A percentile compares a stretch with the other conserved stretches of the same genome.
These are phyloP conservation scores for Collybiopsis confluens DNA, from an alignment of 768 basidiomycete genomes.

Conservation along the genomic window DNA sequence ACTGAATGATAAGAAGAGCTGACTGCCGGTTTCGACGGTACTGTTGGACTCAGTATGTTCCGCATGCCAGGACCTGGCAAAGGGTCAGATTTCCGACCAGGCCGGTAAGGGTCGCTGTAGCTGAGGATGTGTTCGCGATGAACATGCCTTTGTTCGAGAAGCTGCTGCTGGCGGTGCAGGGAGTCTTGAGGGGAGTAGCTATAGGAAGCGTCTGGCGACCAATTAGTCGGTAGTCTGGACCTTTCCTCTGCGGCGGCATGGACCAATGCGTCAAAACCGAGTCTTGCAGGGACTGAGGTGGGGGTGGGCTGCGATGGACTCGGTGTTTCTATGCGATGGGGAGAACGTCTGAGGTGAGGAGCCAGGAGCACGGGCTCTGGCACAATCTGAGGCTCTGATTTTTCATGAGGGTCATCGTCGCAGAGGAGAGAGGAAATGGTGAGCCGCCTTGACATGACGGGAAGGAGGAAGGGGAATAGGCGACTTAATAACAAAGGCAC, in stretches of 20 bases:
- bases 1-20: conserved; percentile 9
- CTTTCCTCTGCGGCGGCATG: conserved; percentile 69
- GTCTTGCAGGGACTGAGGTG: conserved; percentile 2
- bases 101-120: conserved; percentile 1
- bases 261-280: conserved; percentile 61
- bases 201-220: not conserved
- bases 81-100: conserved; percentile 8
- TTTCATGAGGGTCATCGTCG: conserved; percentile 33
- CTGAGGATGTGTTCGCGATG: conserved; percentile 7
- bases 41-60: not conserved
- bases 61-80: conserved; percentile 7
- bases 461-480: conserved; percentile 6
- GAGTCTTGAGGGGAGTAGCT: not conserved
- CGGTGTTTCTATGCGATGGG: conserved; percentile 4
- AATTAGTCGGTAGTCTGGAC: conserved; percentile 33
- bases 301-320: conserved; percentile 2
- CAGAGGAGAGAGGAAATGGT: conserved; percentile 76
- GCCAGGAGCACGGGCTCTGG: conserved; percentile 24
- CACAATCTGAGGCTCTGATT: conserved; percentile 16
- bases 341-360: conserved; percentile 23
- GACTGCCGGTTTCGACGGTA: not conserved
- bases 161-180: conserved; percentile 10
- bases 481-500: not conserved
- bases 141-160: conserved; percentile 4
- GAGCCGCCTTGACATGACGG: conserved; percentile 51